Conservation (phyloP, 2,329 filamentous ascomycete species). For the Neonectria punicea region DNA sequence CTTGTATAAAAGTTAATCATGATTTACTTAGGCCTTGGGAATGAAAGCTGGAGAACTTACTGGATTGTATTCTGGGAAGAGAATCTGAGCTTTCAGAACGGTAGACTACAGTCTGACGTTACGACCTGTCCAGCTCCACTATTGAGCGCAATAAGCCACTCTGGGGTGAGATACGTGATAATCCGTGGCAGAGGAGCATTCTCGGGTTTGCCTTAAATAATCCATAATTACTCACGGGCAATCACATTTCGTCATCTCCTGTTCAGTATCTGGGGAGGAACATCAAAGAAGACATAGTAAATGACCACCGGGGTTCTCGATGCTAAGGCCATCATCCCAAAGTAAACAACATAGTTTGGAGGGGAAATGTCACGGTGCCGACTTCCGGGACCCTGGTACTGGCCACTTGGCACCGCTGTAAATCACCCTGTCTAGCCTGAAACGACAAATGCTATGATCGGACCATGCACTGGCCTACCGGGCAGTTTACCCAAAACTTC, state of each 20-base stretch:
- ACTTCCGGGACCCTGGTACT: neutral
- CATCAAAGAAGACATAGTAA: no score
- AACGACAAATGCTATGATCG: neutral
- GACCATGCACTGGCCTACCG: neutral
- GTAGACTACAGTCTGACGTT: no score
- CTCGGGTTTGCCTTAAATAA: no score
- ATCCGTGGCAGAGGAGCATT: neutral
- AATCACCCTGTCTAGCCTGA: neutral
- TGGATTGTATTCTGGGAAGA: neutral
- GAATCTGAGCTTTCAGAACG: no score
- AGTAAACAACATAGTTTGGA: neutral
- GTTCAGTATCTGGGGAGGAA: no score
- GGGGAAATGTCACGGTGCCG: neutral
- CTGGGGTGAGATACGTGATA: no score
- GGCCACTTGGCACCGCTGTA: neutral
- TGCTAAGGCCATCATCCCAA: neutral
- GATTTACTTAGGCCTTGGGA: neutral
- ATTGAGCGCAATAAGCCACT: neutral
- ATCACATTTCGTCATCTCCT: no score
- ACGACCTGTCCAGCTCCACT: no score
- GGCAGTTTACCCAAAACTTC: neutral
- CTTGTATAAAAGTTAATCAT: neutral
- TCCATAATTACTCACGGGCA: no score
- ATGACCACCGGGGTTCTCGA: neutral
- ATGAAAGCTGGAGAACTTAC: neutral